Percentiles rank a stretch among this genome's conserved stretches.
Conservation (phyloP, 2,329 filamentous ascomycete genomes). For the Microdochium bolleyi region DNA sequence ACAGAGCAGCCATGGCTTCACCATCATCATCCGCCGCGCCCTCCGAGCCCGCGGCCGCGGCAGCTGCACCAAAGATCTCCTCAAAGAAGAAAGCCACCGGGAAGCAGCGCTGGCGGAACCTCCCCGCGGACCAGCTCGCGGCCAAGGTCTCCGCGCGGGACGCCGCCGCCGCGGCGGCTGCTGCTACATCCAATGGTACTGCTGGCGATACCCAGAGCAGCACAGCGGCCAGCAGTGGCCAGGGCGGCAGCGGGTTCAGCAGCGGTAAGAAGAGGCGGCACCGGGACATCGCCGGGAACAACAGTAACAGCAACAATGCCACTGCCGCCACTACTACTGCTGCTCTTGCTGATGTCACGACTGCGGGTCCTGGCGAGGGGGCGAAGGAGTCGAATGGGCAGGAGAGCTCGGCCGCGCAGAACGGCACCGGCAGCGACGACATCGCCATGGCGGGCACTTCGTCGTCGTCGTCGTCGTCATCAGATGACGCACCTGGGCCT, state of each 20-base stretch:
- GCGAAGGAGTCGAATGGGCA: too few species aligned
- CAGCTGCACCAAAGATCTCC: too few species aligned
- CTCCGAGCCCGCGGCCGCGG: too few species aligned
- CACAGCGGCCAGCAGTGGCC: neutral
- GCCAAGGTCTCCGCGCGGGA: constrained; percentile 1
- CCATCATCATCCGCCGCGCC: too few species aligned
- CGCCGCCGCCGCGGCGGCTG: neutral
- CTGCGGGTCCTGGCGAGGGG: too few species aligned
- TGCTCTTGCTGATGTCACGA: too few species aligned
- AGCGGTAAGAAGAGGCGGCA: neutral
- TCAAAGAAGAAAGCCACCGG: neutral
- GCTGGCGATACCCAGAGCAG: neutral
- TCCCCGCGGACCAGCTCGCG: neutral
- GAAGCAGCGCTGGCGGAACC: constrained; percentile 1
- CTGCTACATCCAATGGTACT: neutral
- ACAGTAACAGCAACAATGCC: neutral
- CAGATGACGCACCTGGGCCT: too few species aligned
- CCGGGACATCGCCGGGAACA: neutral
- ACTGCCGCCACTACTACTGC: too few species aligned
- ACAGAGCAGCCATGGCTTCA: too few species aligned
- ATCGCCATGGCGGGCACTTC: neutral
- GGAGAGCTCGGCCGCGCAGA: too few species aligned
- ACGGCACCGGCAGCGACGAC: neutral
- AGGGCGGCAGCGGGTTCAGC: neutral
- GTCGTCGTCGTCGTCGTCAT: neutral